These are phyloP conservation scores for Leccinum arenicola DNA, from an alignment of 768 basidiomycete genomes.

Conservation along the genomic window DNA sequence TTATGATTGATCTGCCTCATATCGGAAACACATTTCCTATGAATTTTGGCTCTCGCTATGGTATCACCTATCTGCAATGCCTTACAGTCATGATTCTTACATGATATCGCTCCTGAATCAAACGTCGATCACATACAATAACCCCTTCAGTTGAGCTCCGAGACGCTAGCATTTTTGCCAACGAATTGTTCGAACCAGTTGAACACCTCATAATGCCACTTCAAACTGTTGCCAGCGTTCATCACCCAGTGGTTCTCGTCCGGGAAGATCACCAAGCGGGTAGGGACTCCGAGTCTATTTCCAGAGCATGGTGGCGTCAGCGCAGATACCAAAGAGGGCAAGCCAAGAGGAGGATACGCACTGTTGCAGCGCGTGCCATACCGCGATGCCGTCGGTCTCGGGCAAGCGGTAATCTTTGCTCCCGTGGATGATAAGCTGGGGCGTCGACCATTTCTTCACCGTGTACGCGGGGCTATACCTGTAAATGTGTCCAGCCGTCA, in stretches of 20 bases:
- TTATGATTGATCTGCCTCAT: constrained; percentile 5
- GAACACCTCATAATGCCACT: constrained; percentile 96
- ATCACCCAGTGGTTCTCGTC: constrained; percentile 94
- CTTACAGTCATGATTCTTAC: neutral
- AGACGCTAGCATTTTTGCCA: constrained; percentile 29
- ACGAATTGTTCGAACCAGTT: constrained; percentile 80
- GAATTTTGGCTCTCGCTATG: neutral
- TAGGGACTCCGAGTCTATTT: constrained; percentile 63
- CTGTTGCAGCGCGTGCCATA: constrained; percentile 86
- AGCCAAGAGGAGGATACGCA: constrained; percentile 35
- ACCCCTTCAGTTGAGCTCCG: constrained; percentile 11
- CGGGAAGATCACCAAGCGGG: constrained; percentile 79
- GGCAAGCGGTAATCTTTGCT: constrained; percentile 88
- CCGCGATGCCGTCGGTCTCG: constrained; percentile 79
- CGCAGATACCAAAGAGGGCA: neutral
- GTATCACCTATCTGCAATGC: constrained; percentile 5
- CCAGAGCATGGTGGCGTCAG: neutral
- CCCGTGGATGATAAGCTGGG: constrained; percentile 80
- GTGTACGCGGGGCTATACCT: constrained; percentile 81
- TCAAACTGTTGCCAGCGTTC: constrained; percentile 78
- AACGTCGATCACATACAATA: neutral
- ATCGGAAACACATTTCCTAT: constrained; percentile 10
- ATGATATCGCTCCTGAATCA: neutral
- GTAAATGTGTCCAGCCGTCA: neutral
- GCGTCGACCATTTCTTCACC: constrained; percentile 83